Evolutionary conservation across 768 basidiomycete genomes (phyloP), one percentile per base, ranked within the genome.

Genomic region (Mycena galopus): DNA sequence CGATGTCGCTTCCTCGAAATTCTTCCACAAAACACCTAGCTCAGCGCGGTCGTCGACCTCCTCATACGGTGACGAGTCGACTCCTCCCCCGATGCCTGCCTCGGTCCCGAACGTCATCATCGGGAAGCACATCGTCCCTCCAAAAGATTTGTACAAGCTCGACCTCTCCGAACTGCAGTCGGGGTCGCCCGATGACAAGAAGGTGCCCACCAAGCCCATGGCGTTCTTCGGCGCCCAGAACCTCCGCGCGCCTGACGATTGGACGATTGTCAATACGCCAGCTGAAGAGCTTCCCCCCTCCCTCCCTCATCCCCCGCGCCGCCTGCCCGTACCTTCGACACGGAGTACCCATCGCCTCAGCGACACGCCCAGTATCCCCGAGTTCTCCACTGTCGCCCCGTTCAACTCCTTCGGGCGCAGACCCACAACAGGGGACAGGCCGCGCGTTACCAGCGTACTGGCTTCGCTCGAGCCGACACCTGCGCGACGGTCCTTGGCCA

Each of bases 21-120:
- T 87, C 78, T 91, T 90, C 78, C 81, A 86, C 57, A 82, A 81
- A 50, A 76, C 82, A 0, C 84, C 89, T 0, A 81, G 83, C 61
- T 87, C 88, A 0, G 79, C 84, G 0, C 85, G 85, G 12, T 92
- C 91, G 0, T 92, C 91, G 0, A 78, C 86, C 0, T 90, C 92
- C 0, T 93, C 93, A 3, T 86, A 84, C 47, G 87, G 86, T 0
- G 86, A 86, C 5, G 83, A 85, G 29, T 32, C 65, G 2, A 32
- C 56, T 0, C 75, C 67, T 0, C 81, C 87, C 2, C 88, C 86
- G 1, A n/a, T 69, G 57, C 72, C 72, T 19, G 58, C 23, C 4
- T 64, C 63, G 2, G 53, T 85, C 53, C 86, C 88, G 7, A 79
- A 77, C 19, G 59, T 73, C 4, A 67, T 78, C 56, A 62, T 85